Evolutionary conservation across 139 green algal genomes (phyloP).

Genomic region (Pedinophyceae sp.): DNA sequence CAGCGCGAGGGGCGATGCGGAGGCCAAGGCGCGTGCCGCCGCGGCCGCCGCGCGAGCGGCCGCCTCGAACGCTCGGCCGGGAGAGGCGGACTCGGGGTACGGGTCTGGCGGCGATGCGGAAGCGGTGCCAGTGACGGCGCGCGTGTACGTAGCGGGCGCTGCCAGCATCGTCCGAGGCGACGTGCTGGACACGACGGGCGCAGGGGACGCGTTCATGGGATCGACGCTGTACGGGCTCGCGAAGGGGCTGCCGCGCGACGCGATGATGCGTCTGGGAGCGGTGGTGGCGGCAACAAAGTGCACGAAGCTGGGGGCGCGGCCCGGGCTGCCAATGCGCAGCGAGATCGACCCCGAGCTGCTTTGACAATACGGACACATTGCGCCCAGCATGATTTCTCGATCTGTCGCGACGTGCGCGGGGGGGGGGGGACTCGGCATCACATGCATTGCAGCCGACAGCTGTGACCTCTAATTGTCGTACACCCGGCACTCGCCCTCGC

Average conservation of each 20-base stretch:
- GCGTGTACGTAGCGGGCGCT: conserved; percentile 10
- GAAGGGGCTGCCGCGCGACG: conserved; percentile 19
- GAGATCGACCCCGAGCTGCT: conserved; percentile 29
- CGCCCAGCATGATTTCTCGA: no score
- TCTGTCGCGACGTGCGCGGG: no score
- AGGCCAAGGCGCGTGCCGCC: no score
- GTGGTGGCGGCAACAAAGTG: conserved; percentile 72
- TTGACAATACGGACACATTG: no score
- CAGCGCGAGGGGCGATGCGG: no score
- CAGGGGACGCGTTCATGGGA: conserved; percentile 87
- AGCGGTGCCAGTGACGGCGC: conserved; percentile 14
- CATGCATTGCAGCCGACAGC: no score
- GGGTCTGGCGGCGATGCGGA: no score
- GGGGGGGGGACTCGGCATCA: no score
- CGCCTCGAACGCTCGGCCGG: no score
- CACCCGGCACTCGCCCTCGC: neutral
- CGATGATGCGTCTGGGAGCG: conserved; percentile 34
- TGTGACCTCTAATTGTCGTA: neutral
- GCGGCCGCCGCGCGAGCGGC: no score
- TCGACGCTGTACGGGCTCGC: conserved; percentile 56
- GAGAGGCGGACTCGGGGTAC: no score
- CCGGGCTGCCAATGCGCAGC: conserved; percentile 38
- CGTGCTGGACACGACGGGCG: conserved; percentile 79
- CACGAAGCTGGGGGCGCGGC: conserved; percentile 52
- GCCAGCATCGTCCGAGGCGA: neutral